Conservation (phyloP, 495 filamentous ascomycete genomes). For the Delitschia confertaspora region DNA sequence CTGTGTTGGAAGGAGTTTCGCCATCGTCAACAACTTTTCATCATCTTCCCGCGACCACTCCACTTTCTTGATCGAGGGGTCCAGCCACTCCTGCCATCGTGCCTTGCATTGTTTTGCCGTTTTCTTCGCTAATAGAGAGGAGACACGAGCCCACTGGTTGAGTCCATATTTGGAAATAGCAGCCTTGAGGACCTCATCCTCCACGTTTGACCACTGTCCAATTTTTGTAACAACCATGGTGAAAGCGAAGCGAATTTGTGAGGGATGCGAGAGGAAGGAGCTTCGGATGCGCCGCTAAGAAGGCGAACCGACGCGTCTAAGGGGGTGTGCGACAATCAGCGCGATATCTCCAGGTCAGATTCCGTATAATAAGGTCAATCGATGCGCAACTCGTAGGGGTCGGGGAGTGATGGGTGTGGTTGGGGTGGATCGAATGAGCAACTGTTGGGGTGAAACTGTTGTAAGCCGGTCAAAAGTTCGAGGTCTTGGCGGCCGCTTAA, state of each 20-base stretch:
- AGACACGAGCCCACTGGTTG: conserved; percentile 98
- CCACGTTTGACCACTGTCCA: conserved; percentile 83
- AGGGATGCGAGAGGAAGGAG: neutral
- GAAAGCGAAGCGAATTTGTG: too few relatives aligned
- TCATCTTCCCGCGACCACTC: conserved; percentile 99
- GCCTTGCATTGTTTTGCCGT: conserved; percentile 99
- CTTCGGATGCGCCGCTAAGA: neutral
- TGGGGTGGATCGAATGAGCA: too few relatives aligned
- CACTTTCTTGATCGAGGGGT: conserved; percentile 93
- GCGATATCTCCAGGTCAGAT: too few relatives aligned
- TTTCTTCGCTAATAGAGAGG: conserved; percentile 92
- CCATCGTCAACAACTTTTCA: conserved; percentile 90
- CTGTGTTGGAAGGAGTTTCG: conserved; percentile 98
- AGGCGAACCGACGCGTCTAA: neutral
- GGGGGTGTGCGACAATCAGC: too few relatives aligned
- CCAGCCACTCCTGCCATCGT: conserved; percentile 96
- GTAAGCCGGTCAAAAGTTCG: too few relatives aligned
- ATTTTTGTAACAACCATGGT: conserved; percentile 96
- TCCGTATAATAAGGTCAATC: too few relatives aligned
- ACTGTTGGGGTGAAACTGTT: too few relatives aligned
- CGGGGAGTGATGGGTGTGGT: too few relatives aligned
- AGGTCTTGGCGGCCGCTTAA: too few relatives aligned
- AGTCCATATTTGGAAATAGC: conserved; percentile 45
- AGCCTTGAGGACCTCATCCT: conserved; percentile 95
- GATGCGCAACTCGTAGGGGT: too few relatives aligned